Evolutionary conservation across 352 stramenopile genomes (phyloP).

Genomic region (Globisporangium emineosum): DNA sequence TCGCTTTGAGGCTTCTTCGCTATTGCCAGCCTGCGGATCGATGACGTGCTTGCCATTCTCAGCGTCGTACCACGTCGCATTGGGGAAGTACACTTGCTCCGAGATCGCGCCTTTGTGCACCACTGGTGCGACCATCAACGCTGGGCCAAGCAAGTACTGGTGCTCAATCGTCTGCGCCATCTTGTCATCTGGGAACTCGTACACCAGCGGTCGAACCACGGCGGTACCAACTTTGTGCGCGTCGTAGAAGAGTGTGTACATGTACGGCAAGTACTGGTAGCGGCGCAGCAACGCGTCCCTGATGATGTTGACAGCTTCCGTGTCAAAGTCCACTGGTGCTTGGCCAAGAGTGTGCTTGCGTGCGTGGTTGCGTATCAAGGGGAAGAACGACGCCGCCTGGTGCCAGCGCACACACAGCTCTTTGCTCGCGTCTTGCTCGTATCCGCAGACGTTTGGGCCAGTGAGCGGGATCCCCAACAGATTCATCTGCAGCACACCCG

Average conservation of each 20-base stretch:
- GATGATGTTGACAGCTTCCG: constrained; percentile 59
- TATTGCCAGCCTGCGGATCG: not conserved
- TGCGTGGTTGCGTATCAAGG: constrained; percentile 77
- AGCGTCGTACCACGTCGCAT: constrained; percentile 65
- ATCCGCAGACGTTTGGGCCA: constrained; percentile 68
- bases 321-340: constrained; percentile 68
- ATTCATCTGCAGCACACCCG: constrained; percentile 71
- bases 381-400: constrained; percentile 75
- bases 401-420: constrained; percentile 85
- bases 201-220: constrained; percentile 50
- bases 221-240: constrained; percentile 42
- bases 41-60: constrained; percentile 42
- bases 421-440: constrained; percentile 35
- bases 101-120: constrained; percentile 62
- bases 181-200: constrained; percentile 64
- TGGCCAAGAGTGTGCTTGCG: constrained; percentile 31
- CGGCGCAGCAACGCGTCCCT: constrained; percentile 54
- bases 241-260: constrained; percentile 81
- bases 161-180: constrained; percentile 37
- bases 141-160: constrained; percentile 71
- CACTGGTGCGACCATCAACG: constrained; percentile 79
- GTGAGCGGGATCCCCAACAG: constrained; percentile 70
- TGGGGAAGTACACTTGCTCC: constrained; percentile 59
- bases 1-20: not conserved
- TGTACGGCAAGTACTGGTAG: constrained; percentile 78